Percentiles rank a stretch among this genome's conserved stretches.
Conservation (phyloP, 176 grass and related monocot genomes). For the Juncus inflexus region DNA sequence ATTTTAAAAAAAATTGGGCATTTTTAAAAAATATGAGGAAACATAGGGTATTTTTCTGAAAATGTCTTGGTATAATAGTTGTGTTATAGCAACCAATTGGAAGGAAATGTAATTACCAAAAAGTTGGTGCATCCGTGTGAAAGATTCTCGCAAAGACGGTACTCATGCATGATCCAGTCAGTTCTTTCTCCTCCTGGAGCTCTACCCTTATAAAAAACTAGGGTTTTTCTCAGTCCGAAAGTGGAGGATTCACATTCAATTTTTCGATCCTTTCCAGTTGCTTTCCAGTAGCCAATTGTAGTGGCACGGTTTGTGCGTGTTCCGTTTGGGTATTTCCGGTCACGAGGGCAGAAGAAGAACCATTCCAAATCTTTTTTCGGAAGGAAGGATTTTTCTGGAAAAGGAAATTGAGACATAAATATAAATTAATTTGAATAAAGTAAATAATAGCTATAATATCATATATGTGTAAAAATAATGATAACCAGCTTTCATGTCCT, state of each 20-base stretch:
- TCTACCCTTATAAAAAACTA: constrained; percentile 85
- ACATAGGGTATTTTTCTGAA: too few relatives aligned
- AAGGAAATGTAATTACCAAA: constrained; percentile 33
- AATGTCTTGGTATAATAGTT: too few relatives aligned
- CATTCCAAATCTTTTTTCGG: constrained; percentile 89
- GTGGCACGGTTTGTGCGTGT: constrained; percentile 94
- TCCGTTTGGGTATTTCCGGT: constrained; percentile 94
- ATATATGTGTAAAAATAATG: too few relatives aligned
- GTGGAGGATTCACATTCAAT: constrained; percentile 56
- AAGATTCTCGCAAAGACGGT: constrained; percentile 84
- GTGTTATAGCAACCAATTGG: too few relatives aligned
- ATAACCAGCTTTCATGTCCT: too few relatives aligned
- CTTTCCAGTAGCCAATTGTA: constrained; percentile 81
- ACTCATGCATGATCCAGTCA: constrained; percentile 99
- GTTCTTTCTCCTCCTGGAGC: constrained; percentile 95
- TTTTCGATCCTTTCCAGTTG: constrained; percentile 88
- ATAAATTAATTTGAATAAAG: background rate
- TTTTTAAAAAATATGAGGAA: too few relatives aligned
- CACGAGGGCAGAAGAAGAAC: constrained; percentile 97
- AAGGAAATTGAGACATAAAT: background rate
- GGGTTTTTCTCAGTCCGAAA: constrained; percentile 82
- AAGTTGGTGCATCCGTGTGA: constrained; percentile 72
- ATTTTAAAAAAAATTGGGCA: too few relatives aligned
- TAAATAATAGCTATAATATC: too few relatives aligned
- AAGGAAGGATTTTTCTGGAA: constrained; percentile 91